Evolutionary conservation across 140 eudicot species (phyloP), one percentile per base, ranked within the genome.

Genomic region (Oenanthe javanica): DNA sequence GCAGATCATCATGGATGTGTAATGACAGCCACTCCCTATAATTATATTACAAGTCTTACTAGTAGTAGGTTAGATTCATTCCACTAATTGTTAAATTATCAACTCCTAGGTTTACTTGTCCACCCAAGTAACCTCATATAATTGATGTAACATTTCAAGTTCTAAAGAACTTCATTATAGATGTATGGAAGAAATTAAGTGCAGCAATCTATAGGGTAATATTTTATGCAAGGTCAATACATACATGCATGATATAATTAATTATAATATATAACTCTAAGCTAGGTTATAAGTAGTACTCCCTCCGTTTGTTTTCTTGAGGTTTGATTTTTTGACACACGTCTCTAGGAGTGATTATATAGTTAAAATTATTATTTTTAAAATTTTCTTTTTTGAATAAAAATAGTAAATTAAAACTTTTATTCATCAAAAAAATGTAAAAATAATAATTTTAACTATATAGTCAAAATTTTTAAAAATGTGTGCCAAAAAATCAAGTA

Each of bases 1-100:
- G 80, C 79, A 82, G 59, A 64, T 31, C 82, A 50, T 79, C 76
- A 79, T 79, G 45, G 36, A 46, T 73, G 25, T 82, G 78, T 76
- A 84, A 81, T 78, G 83, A 78, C 83, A 81, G 46, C 87, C 46
- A 69, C 74, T 86, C 78, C 75, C 70, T 70, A 23, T 84, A 10
- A 25, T 78, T 75, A 46, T 64, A 45, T 15, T 16, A 46, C 10
- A 2, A 59, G 43, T 11, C 72, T 59, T 78, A 46, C 13, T 36
- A 36, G 57, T 71, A 79, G 84, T 48, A 82, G 92, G 89, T 88
- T 86, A 66, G 80, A 84, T 86, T 86, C 81, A 79, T 81, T 81
- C 76, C 49, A 55, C 16, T 38, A 70, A 54, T 80, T 31, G 67
- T 74, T 67, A 23, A 72, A 21, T 76, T 74, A 85, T 80, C 43